phyloP scores from a whole-genome alignment of 2,329 filamentous ascomycete species.

The Fusarium sp. region DNA sequence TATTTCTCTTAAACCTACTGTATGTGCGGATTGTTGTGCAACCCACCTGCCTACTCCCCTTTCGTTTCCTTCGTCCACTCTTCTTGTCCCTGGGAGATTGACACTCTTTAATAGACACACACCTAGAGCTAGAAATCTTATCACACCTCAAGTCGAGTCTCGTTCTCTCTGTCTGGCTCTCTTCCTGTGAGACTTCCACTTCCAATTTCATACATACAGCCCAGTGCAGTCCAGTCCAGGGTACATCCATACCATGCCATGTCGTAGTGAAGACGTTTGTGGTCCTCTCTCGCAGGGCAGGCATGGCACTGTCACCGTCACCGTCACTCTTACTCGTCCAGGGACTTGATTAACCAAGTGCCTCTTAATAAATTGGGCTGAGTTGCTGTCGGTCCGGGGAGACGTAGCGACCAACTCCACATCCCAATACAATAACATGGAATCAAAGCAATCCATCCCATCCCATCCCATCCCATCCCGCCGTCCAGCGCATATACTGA shows the following conservation, averaged over 20 bases:
- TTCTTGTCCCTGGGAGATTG: too few species aligned
- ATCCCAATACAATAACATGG: conserved; percentile 1
- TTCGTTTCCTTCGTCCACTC: too few species aligned
- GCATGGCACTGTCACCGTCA: background rate
- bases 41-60: too few species aligned
- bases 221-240: too few species aligned
- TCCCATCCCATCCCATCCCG: background rate
- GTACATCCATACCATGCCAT: too few species aligned
- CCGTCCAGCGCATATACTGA: background rate
- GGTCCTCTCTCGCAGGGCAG: background rate
- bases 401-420: background rate
- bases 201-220: background rate
- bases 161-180: conserved; percentile 4
- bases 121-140: too few species aligned
- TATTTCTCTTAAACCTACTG: too few species aligned
- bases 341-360: background rate
- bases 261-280: too few species aligned
- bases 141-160: too few species aligned
- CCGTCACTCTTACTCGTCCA: background rate
- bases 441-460: background rate
- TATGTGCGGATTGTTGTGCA: too few species aligned
- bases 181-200: conserved; percentile 22
- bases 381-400: conserved; percentile 9
- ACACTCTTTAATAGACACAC: too few species aligned
- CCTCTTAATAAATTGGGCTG: conserved; percentile 13